A percentile compares a stretch with the other conserved stretches of the same genome.
These are phyloP conservation scores for Citrus mangshanensis DNA, from an alignment of 345 rosid genomes.

Conservation along the genomic window DNA sequence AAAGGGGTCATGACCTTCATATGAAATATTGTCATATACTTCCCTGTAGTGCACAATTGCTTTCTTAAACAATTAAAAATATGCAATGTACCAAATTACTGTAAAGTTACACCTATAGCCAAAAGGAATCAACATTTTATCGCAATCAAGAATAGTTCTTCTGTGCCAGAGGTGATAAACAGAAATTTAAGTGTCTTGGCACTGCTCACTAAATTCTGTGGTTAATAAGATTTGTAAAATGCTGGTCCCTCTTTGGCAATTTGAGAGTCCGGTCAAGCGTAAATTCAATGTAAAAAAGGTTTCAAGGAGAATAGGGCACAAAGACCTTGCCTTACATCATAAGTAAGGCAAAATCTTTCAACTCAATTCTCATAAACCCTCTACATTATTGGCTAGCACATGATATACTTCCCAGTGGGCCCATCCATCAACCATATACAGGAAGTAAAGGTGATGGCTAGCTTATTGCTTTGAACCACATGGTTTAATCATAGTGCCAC, in stretches of 20 bases:
- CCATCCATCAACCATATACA: not conserved
- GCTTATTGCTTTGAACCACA: not conserved
- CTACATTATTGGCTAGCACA: not conserved
- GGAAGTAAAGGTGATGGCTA: not conserved
- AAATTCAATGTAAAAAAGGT: too few relatives aligned
- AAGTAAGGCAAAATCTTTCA: not conserved
- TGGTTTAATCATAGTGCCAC: not conserved
- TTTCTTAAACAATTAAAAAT: not conserved
- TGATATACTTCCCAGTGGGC: not conserved
- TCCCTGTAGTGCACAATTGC: not conserved
- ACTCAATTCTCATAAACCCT: not conserved
- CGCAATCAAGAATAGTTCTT: not conserved
- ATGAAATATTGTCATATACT: not conserved
- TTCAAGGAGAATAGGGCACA: too few relatives aligned
- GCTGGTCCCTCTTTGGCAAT: not conserved
- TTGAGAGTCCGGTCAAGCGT: too few relatives aligned
- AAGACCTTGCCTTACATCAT: too few relatives aligned
- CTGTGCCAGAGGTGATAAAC: not conserved
- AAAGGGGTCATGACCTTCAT: not conserved
- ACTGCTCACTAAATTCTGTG: slow-evolving; percentile 5
- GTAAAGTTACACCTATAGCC: not conserved
- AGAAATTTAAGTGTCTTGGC: not conserved
- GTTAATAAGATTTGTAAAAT: slow-evolving; percentile 5
- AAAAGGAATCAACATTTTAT: not conserved
- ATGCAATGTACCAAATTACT: not conserved